These are phyloP conservation scores for Cardamine occulta DNA, from an alignment of 345 rosid genomes.

Conservation along the genomic window DNA sequence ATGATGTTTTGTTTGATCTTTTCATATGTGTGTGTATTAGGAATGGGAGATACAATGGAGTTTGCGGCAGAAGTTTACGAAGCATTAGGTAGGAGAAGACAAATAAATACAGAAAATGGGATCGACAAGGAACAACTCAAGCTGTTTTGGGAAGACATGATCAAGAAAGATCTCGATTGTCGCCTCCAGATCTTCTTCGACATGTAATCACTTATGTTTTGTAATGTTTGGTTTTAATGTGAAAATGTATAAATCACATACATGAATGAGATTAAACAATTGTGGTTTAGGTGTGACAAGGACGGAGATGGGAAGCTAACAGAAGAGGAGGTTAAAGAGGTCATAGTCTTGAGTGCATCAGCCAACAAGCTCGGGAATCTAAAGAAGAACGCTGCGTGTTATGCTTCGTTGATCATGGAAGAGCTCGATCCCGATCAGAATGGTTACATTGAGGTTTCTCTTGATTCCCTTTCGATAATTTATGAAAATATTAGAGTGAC, in stretches of 20 bases:
- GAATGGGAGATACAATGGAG: constrained; percentile 87
- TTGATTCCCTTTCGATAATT: neutral
- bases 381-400: constrained; percentile 64
- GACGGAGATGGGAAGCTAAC: constrained; percentile 86
- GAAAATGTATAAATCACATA: neutral
- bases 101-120: constrained; percentile 56
- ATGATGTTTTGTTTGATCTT: neutral
- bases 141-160: constrained; percentile 87
- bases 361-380: constrained; percentile 81
- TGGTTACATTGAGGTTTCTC: constrained; percentile 83
- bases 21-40: constrained; percentile 39
- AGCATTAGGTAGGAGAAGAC: constrained; percentile 71
- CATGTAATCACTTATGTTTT: constrained; percentile 52
- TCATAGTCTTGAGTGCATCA: constrained; percentile 84
- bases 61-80: constrained; percentile 73
- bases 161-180: constrained; percentile 68
- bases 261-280: neutral
- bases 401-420: constrained; percentile 93
- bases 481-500: neutral
- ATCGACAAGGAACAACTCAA: constrained; percentile 63
- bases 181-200: constrained; percentile 92
- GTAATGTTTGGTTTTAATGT: neutral
- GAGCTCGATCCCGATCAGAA: constrained; percentile 88
- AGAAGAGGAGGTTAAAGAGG: constrained; percentile 87
- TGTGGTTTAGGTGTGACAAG: constrained; percentile 79